Evolutionary conservation across 2,329 filamentous ascomycete species (phyloP), one percentile per base, ranked within the genome.

Genomic region (Ascochyta rabiei): DNA sequence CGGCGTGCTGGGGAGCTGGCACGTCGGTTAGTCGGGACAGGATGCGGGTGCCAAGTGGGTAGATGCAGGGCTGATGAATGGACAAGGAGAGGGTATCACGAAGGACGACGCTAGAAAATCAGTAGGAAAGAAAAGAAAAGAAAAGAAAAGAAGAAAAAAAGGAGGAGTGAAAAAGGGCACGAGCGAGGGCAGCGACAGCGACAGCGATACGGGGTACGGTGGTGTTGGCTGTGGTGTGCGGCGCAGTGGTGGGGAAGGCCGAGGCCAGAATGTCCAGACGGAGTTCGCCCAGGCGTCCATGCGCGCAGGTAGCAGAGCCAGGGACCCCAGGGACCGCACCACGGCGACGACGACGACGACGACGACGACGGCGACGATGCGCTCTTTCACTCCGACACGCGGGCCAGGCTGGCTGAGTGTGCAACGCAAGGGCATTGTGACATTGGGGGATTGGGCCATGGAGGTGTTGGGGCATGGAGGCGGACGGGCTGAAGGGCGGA

Each of bases 1-100:
- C 73, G 64, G 35, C 62, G 64, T 38, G 60, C 62, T 46, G 73
- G 68, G 43, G 68, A 54, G 60, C 70, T 76, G 57, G 15, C 7
- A 49, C 16, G 55, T 24, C 45, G 61, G 57, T 64, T 62, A 66
- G 65, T 73, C 65, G 70, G 65, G 56, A 53, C 31, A 10, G 57
- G 56, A 51, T 23, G 45, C 48, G 53, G 39, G 60, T 49, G 51
- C 52, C 48, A 46, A 47, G 48, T 59, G 60, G 53, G 13, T 28
- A 28, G 7, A 56, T 53, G 57, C 42, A 48, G 39, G 37, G 45
- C 26, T 23, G 26, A 54, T 42, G 30, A 48, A 40, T 42, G 15
- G 24, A 49, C 30, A 28, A 41, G 35, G 39, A 42, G 48, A 15
- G 37, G 39, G 10, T 43, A 53, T 53, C 50, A 53, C 50, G 24